A percentile compares a stretch with the other conserved stretches of the same genome.
phyloP scores from a whole-genome alignment of 768 basidiomycete species.

The Hemileccinum rubropunctum region DNA sequence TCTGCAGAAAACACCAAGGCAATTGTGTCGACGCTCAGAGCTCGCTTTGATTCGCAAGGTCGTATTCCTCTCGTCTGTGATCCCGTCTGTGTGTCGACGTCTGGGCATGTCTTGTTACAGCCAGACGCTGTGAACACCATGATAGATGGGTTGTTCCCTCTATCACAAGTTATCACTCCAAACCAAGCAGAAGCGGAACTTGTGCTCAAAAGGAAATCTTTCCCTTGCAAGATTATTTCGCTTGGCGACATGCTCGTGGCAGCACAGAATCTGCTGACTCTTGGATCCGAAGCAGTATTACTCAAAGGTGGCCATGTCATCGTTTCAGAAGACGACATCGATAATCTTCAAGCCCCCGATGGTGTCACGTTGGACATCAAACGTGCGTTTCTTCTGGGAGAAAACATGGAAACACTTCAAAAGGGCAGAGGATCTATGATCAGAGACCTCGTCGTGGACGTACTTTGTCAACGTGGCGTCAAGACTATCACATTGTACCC shows the following conservation, averaged over 20 bases:
- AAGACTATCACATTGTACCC: constrained; percentile 49
- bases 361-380: constrained; percentile 36
- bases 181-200: constrained; percentile 81
- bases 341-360: constrained; percentile 24
- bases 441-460: constrained; percentile 55
- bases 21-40: constrained; percentile 50
- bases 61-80: constrained; percentile 71
- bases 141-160: constrained; percentile 63
- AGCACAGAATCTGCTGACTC: constrained; percentile 44
- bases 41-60: constrained; percentile 32
- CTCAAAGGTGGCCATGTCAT: constrained; percentile 84
- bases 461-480: constrained; percentile 43
- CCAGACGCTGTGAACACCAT: constrained; percentile 61
- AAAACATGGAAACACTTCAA: constrained; percentile 66
- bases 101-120: constrained; percentile 75
- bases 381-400: constrained; percentile 43
- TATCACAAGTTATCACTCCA: constrained; percentile 75
- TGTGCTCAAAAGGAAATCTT: constrained; percentile 44
- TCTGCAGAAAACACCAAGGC: constrained; percentile 51
- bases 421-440: background rate
- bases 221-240: constrained; percentile 34
- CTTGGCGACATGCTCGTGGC: constrained; percentile 62
- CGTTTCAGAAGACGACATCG: constrained; percentile 45
- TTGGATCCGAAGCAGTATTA: constrained; percentile 59
- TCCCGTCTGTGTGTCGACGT: constrained; percentile 90